Percentiles rank a stretch among this genome's conserved stretches.
phyloP scores from a whole-genome alignment of 108 stramenopile species.

The Nannochloropsis granulata region DNA sequence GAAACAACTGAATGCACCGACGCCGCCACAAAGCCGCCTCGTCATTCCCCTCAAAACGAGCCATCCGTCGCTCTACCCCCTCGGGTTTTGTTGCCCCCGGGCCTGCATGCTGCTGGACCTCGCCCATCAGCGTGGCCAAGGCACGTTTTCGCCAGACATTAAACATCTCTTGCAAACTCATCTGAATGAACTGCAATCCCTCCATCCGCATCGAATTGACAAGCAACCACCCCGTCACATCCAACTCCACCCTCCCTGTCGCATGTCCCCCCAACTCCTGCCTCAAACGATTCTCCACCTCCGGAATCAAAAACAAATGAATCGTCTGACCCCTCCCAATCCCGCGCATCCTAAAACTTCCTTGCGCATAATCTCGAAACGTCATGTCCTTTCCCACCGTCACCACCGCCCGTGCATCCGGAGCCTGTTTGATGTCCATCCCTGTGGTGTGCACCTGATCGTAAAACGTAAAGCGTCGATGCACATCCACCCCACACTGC shows the following conservation, averaged over 20 bases:
- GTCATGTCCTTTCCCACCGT: constrained; percentile 97
- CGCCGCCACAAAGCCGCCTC: background rate
- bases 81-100: background rate
- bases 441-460: constrained; percentile 96
- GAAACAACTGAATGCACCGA: background rate
- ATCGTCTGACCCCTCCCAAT: constrained; percentile 85
- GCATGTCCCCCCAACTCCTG: background rate
- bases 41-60: background rate
- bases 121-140: constrained; percentile 6
- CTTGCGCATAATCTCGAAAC: constrained; percentile 88
- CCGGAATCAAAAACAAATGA: constrained; percentile 73
- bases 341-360: constrained; percentile 89
- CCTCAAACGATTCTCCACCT: constrained; percentile 53
- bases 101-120: background rate
- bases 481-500: constrained; percentile 66
- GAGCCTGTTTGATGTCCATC: constrained; percentile 88
- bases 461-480: constrained; percentile 83
- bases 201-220: constrained; percentile 95
- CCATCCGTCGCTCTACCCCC: background rate
- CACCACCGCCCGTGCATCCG: constrained; percentile 67
- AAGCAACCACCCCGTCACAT: constrained; percentile 90
- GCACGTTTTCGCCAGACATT: constrained; percentile 87
- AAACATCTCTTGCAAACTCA: constrained; percentile 78
- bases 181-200: constrained; percentile 86
- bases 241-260: constrained; percentile 10